Base-by-base conservation (phyloP, 2,329 filamentous ascomycete species). In the Pseudophaeomoniella oleicola region DNA sequence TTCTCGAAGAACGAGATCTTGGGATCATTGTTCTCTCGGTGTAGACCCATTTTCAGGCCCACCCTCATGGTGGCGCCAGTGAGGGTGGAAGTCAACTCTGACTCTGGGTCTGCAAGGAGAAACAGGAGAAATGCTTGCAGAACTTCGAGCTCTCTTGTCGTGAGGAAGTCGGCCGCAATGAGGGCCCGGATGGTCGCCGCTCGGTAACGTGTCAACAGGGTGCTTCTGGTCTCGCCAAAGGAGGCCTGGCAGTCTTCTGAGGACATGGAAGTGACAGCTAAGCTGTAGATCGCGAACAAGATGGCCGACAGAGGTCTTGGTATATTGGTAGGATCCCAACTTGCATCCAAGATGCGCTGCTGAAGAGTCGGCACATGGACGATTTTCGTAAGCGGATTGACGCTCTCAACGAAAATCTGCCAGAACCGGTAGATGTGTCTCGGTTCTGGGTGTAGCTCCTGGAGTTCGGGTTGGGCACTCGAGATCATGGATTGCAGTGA, bases 1-100 rank as follows among this genome's bases (percentile, higher is more conserved):
- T 44, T 46, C 27, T 57, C 53, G 38, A 56, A 55, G 3, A 50
- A 48, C 11, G 52, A 44, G 9, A 57, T 37, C n/a, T 40, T 41
- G 6, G 51, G 42, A 9, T 44, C 40, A 6, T 39, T 45, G 17
- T 50, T 49, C 30, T 55, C 53, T 2, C 43, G 44, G 3, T 47
- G 39, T 3, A 56, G 39, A 10, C 53, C 51, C 12, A 55, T 44
- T 17, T 35, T 30, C 15, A 40, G 34, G 5, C 37, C 44, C 30
- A 47, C 35, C 6, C 45, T 39, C n/a, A 44, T 32, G 11, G 43
- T 44, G 4, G 45, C 32, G 2, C 46, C 43, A 14, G 43, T 43
- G n/a, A 49, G 39, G n/a, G 16, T 29, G 29, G 35, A 46, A 29
- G 22, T 29, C n/a, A 29, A 29, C 10, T 29, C 22, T 10, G 22